Evolutionary conservation across 179 eudicot species (phyloP).

Genomic region (Silene coronaria): DNA sequence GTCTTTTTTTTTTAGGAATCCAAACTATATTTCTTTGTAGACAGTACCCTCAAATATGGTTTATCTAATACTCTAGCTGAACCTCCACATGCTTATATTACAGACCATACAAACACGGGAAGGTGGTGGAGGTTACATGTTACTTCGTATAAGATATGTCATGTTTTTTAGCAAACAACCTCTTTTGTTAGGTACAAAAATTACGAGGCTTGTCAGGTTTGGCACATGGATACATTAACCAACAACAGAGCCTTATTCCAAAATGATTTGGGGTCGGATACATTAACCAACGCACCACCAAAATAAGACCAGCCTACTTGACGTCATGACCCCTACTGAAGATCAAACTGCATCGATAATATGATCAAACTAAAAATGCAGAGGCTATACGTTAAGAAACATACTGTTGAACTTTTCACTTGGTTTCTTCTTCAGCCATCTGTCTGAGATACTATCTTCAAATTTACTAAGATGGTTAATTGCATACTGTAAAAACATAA

Average conservation of each 20-base stretch:
- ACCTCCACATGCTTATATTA: neutral
- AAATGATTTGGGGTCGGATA: neutral
- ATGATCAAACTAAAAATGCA: slow-evolving; percentile 18
- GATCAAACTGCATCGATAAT: neutral
- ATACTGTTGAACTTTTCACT: slow-evolving; percentile 53
- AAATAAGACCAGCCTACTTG: neutral
- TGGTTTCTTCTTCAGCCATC: slow-evolving; percentile 69
- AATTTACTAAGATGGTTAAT: slow-evolving; percentile 79
- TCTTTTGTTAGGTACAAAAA: slow-evolving; percentile 3
- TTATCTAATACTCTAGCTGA: neutral
- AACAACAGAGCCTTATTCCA: neutral
- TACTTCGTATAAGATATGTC: neutral
- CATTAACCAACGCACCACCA: neutral
- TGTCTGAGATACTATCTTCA: slow-evolving; percentile 94
- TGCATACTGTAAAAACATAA: slow-evolving; percentile 56
- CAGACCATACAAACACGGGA: neutral
- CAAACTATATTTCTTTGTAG: neutral
- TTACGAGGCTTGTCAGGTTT: neutral
- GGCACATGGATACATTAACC: neutral
- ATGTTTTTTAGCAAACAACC: neutral
- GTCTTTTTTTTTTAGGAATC: neutral
- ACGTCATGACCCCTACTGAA: neutral
- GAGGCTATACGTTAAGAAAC: slow-evolving; percentile 27
- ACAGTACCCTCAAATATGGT: neutral
- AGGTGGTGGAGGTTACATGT: neutral